Base-by-base conservation (phyloP, 2,329 filamentous ascomycete genomes). In the Amesomyces nigricolor region DNA sequence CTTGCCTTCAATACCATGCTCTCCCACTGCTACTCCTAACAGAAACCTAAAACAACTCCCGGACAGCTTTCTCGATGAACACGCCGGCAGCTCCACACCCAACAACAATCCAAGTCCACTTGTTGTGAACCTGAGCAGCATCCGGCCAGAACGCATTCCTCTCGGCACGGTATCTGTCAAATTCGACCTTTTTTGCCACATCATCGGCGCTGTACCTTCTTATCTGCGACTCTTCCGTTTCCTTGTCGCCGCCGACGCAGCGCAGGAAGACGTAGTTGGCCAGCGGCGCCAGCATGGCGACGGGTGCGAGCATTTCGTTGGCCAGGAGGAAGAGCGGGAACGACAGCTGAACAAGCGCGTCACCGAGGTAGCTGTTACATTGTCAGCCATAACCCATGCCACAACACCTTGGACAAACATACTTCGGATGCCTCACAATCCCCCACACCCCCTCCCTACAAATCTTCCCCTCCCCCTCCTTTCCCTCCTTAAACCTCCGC, bases 101-200 rank as follows among this genome's bases (percentile, higher is more conserved):
- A 10, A 78, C 56, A 1, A 83, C 73, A 19, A 70, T 71, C 76
- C 80, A 80, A 2, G 77, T 65, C 82, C 81, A 85, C 57, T 76
- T 75, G 60, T 83, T 84, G 19, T 63, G 66, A 7, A 78, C 53
- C 66, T 83, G 78, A 30, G 70, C 65, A 1, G 73, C 47, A 10
- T 69, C 69, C 1, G 81, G 81, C 81, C 81, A 85, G 67, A 85
- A 81, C 39, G 78, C 77, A 62, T 85, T 83, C 67, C 81, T 81
- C 62, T 79, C 74, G 19, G 67, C 59, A 49, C 73, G 72, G 70
- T 78, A 84, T 52, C 74, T 65, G 62, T 76, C 70, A 17, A 84
- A 70, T 59, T 84, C 75, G 43, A 72, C 68, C 49, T 78, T 74
- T 66, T 84, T 84, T 46, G 72, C 65, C 5, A 74, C 72, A 55